Evolutionary conservation across 2,329 filamentous ascomycete genomes (phyloP), one percentile per base, ranked within the genome.

Genomic region (Diaporthe australafricana): DNA sequence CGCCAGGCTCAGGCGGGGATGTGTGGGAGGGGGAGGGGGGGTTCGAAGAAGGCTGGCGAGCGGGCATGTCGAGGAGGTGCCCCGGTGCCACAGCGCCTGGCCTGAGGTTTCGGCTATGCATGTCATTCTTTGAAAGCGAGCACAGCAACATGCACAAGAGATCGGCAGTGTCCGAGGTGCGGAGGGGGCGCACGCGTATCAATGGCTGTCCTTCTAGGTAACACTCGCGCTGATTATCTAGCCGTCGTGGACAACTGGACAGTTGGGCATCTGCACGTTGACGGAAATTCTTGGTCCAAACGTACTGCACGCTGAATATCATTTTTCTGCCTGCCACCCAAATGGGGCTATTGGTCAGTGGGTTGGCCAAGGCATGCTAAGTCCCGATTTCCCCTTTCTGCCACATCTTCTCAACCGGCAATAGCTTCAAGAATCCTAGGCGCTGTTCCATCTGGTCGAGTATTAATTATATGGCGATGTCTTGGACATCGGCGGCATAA

Each of bases 61-160:
- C n/a, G n/a, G n/a, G n/a, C n/a, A n/a, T n/a, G 40, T 40, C 38
- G 38, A 14, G 35, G n/a, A 50, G 60, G 35, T 40, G 38, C 14
- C 38, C 38, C 14, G 38, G 45, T 65, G n/a, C 20, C 25, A 65
- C 30, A 65, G 30, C 38, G 38, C 45, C 7, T 50, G n/a, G n/a
- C 30, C 20, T 27, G 30, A 50, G n/a, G 45, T 35, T 25, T 20
- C 30, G 30, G 60, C 60, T 50, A 48, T 50, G 60, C 45, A 38
- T 65, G 45, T 65, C 45, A 38, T 27, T 20, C 35, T 52, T 35
- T n/a, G 27, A 48, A 35, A 17, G 60, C n/a, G 60, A 30, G 30
- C 60, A 63, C 42, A 35, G 20, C 16, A 45, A 56, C 20, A 6
- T 38, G 27, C 30, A 63, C 40, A 48, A 63, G 60, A 63, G 60